phyloP scores from a whole-genome alignment of 176 grass and related monocot species.

The Carex cristatella region DNA sequence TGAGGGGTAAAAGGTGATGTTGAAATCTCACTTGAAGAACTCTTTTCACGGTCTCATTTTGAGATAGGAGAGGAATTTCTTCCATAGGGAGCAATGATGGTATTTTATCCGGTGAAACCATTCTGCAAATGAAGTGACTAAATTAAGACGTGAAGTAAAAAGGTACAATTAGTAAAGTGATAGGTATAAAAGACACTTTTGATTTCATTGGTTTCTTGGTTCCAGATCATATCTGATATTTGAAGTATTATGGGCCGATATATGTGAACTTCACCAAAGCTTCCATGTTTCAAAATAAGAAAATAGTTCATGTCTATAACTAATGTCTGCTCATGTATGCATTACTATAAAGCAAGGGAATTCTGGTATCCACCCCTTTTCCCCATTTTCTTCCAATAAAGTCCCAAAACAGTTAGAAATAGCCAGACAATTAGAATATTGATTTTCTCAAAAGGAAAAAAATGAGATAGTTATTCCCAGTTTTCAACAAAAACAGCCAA shows the following conservation, averaged over 20 bases:
- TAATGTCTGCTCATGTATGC: neutral
- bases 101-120: slow-evolving; percentile 30
- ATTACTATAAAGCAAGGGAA: neutral
- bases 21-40: slow-evolving; percentile 68
- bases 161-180: neutral
- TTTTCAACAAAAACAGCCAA: too few relatives aligned
- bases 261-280: neutral
- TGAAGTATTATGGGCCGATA: neutral
- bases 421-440: neutral
- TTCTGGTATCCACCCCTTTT: neutral
- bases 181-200: neutral
- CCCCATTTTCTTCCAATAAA: neutral
- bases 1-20: slow-evolving; percentile 89
- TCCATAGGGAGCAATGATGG: slow-evolving; percentile 43
- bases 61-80: slow-evolving; percentile 60
- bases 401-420: neutral
- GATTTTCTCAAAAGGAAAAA: neutral
- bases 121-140: neutral
- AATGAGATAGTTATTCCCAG: neutral
- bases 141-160: neutral
- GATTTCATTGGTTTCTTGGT: neutral
- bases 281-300: neutral
- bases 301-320: neutral
- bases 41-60: slow-evolving; percentile 52
- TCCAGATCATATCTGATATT: neutral